Base-by-base conservation (phyloP, 2,329 filamentous ascomycete genomes). In the Paraphoma sp. region DNA sequence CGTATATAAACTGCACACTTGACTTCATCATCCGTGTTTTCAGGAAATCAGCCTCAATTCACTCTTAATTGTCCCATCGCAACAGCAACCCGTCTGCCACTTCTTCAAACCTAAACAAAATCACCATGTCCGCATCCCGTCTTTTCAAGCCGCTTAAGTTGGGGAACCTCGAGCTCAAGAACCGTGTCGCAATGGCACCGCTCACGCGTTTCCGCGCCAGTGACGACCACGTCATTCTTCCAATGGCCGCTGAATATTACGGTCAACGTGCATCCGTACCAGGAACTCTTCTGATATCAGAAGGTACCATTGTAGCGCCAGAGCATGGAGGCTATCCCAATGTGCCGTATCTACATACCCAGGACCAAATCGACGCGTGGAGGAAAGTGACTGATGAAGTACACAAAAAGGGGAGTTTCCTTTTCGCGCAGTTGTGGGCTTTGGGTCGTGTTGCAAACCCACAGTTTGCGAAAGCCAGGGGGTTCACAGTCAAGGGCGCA, bases 351-450 rank as follows among this genome's bases (percentile, higher is more conserved):
- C 85, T 88, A 65, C 88, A 80, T 67, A 83, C 71, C 17, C 73
- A 80, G 0, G 64, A 57, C 17, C 72, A 75, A 47, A 72, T 88
- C 42, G 79, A 78, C 1, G 83, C 78, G 0, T 91, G 88, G 88
- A 85, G 82, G 59, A 75, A 80, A 12, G 77, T 90, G 42, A 87
- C 84, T 2, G 82, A 86, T 28, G 84, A 83, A 0, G 86, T 91
- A 0, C 89, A 91, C 69, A 79, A 78, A 18, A 87, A 87, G 64
- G 84, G 84, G 5, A 83, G 80, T 16, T 85, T 80, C 67, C 86
- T 90, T 49, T 89, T 81, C 74, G 71, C 81, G 1, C 89, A 91
- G 67, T 78, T 91, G 0, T 89, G 86, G 81, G 82, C 82, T 0
- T 76, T 86, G 6, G 87, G 89, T 4, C 83, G 88, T 3, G 80